Evolutionary conservation across 352 stramenopile genomes (phyloP).

Genomic region (Thalassiosira mediterranea): DNA sequence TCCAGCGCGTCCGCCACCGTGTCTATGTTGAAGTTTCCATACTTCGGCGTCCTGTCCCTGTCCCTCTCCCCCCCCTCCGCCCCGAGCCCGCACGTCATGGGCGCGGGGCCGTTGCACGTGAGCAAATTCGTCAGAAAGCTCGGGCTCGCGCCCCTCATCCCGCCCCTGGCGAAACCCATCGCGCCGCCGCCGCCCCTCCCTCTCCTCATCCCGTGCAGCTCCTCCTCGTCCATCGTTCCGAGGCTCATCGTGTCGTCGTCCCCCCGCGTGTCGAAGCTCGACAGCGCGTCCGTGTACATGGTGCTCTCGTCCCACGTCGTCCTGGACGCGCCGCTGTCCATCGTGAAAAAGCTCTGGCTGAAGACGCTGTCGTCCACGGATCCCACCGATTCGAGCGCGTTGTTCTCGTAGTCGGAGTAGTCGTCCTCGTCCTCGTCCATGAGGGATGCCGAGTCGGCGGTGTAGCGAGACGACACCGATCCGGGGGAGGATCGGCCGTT

Average conservation of each 20-base stretch:
- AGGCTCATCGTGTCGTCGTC: slow-evolving; percentile 3
- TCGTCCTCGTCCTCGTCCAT: slow-evolving; percentile 18
- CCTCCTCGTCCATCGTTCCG: neutral
- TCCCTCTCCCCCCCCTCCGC: neutral
- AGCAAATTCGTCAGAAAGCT: slow-evolving; percentile 25
- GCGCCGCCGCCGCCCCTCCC: no score
- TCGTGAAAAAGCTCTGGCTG: slow-evolving; percentile 29
- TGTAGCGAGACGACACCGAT: slow-evolving; percentile 1
- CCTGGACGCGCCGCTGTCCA: slow-evolving; percentile 5
- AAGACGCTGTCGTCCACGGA: slow-evolving; percentile 6
- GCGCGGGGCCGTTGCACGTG: slow-evolving; percentile 6
- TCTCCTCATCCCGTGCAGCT: no score
- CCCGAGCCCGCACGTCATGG: neutral
- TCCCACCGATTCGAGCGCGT: neutral
- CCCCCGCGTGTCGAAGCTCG: slow-evolving; percentile 9
- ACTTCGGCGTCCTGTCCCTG: neutral
- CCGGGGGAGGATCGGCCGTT: no score
- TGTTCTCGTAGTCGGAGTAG: no score
- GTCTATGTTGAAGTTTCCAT: no score
- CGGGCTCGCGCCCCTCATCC: no score
- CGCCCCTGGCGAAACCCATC: no score
- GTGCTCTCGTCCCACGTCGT: slow-evolving; percentile 39
- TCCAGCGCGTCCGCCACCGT: no score
- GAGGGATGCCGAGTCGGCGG: slow-evolving; percentile 1
- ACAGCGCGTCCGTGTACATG: slow-evolving; percentile 23